Conservation (phyloP, 495 filamentous ascomycete genomes). For the Penicillium dipodomyicola region DNA sequence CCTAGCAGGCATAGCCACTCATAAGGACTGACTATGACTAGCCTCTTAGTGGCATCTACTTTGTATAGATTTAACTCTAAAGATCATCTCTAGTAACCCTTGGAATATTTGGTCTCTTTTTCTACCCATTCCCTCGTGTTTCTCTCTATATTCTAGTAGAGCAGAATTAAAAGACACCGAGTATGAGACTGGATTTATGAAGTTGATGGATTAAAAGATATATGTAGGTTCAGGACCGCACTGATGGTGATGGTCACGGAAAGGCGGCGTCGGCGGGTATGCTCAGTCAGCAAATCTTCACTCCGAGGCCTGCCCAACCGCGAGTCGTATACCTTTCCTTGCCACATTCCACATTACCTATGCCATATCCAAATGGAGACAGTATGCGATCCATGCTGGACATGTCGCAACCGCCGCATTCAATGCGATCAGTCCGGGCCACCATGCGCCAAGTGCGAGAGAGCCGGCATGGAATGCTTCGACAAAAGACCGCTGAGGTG, state of each 20-base stretch:
- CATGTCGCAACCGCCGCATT: constrained; percentile 53
- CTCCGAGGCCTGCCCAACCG: neutral
- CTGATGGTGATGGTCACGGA: no score
- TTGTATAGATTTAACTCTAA: neutral
- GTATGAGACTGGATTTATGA: neutral
- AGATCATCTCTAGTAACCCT: neutral
- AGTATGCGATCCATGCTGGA: constrained; percentile 38
- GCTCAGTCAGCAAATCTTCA: constrained; percentile 3
- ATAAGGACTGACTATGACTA: neutral
- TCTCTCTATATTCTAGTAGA: neutral
- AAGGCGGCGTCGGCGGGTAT: no score
- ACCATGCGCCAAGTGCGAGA: constrained; percentile 38
- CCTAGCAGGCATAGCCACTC: neutral
- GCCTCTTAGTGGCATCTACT: neutral
- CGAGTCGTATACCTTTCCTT: neutral
- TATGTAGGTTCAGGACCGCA: no score
- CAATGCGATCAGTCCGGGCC: constrained; percentile 47
- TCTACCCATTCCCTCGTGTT: neutral
- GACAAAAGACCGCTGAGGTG: constrained; percentile 52
- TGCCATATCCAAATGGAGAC: constrained; percentile 13
- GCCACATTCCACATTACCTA: neutral
- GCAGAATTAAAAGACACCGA: neutral
- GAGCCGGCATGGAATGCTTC: constrained; percentile 50
- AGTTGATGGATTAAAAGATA: neutral
- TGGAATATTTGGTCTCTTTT: neutral